A percentile compares a stretch with the other conserved stretches of the same genome.
Evolutionary conservation across 371 early-diverging fungal species (phyloP).

Genomic region (Parasitella parasitica): DNA sequence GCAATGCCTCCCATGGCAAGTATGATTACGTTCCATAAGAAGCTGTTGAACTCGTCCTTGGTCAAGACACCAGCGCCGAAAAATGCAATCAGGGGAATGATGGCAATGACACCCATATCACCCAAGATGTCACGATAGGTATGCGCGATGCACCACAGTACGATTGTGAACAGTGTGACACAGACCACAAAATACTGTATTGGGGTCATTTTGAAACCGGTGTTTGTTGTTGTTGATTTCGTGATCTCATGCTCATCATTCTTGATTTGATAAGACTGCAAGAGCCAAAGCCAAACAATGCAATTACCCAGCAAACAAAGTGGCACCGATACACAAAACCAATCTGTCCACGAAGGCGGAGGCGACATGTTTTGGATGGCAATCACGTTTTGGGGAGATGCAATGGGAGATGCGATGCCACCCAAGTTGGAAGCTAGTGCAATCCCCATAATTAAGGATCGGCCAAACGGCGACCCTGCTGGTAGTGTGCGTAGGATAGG

Average conservation of each 20-base stretch:
- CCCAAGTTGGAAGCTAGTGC: slow-evolving; percentile 84
- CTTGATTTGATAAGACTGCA: slow-evolving; percentile 60
- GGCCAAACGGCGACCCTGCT: slow-evolving; percentile 62
- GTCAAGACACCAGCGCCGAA: slow-evolving; percentile 77
- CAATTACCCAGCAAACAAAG: slow-evolving; percentile 64
- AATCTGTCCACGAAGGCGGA: slow-evolving; percentile 67
- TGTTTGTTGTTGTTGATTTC: slow-evolving; percentile 37
- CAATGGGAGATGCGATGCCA: slow-evolving; percentile 86
- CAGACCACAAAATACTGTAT: slow-evolving; percentile 64
- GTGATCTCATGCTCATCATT: slow-evolving; percentile 49
- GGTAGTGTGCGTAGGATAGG: slow-evolving; percentile 79
- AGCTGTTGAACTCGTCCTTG: slow-evolving; percentile 84
- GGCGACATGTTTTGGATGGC: slow-evolving; percentile 77
- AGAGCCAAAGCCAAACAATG: slow-evolving; percentile 66
- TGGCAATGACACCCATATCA: slow-evolving; percentile 83
- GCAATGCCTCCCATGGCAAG: slow-evolving; percentile 90
- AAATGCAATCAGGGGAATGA: slow-evolving; percentile 78
- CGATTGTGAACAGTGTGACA: slow-evolving; percentile 70
- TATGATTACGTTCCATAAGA: slow-evolving; percentile 78
- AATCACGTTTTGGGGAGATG: slow-evolving; percentile 80
- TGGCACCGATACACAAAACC: slow-evolving; percentile 65
- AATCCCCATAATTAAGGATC: slow-evolving; percentile 77
- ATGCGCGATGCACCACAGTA: slow-evolving; percentile 75
- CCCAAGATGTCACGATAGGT: slow-evolving; percentile 64
- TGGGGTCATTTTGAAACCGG: slow-evolving; percentile 31